Evolutionary conservation across 2,329 filamentous ascomycete species (phyloP).

Genomic region (Penicillium verrucosum): DNA sequence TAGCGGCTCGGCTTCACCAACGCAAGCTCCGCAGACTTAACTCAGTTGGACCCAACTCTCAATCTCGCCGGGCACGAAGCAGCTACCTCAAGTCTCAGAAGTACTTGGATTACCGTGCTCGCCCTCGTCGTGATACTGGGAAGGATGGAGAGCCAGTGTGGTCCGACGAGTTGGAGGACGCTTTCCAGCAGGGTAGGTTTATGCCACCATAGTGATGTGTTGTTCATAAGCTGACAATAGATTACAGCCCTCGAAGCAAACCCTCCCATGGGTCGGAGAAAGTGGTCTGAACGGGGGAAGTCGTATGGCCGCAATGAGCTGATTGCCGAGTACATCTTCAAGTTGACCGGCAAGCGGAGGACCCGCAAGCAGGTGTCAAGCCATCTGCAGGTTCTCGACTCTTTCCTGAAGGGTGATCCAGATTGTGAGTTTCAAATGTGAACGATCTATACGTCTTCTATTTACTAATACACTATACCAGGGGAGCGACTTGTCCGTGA

Average conservation of each 20-base stretch:
- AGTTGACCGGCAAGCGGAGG: conserved; percentile 52
- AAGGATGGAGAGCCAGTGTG: conserved; percentile 46
- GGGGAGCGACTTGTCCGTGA: conserved; percentile 42
- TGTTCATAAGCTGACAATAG: conserved; percentile 12
- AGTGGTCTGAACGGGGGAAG: conserved; percentile 52
- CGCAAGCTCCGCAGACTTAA: conserved; percentile 38
- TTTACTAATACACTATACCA: conserved; percentile 12
- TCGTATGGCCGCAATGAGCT: conserved; percentile 60
- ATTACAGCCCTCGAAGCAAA: conserved; percentile 51
- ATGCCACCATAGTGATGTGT: neutral
- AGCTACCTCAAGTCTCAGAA: conserved; percentile 42
- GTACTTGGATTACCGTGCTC: conserved; percentile 44
- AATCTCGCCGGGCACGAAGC: conserved; percentile 29
- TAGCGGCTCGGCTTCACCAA: conserved; percentile 33
- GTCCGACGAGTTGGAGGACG: conserved; percentile 47
- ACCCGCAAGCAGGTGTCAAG: conserved; percentile 62
- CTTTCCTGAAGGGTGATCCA: conserved; percentile 52
- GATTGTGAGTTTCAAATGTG: conserved; percentile 44
- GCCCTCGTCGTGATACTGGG: conserved; percentile 43
- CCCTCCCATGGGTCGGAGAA: conserved; percentile 57
- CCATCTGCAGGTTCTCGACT: conserved; percentile 61
- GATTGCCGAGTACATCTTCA: conserved; percentile 57
- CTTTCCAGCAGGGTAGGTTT: conserved; percentile 46
- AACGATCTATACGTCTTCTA: neutral
- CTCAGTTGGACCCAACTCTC: conserved; percentile 29